Percentiles rank a stretch among this genome's conserved stretches.
phyloP scores from a whole-genome alignment of 2,329 filamentous ascomycete species.

The Pseudohalonectria lignicola region DNA sequence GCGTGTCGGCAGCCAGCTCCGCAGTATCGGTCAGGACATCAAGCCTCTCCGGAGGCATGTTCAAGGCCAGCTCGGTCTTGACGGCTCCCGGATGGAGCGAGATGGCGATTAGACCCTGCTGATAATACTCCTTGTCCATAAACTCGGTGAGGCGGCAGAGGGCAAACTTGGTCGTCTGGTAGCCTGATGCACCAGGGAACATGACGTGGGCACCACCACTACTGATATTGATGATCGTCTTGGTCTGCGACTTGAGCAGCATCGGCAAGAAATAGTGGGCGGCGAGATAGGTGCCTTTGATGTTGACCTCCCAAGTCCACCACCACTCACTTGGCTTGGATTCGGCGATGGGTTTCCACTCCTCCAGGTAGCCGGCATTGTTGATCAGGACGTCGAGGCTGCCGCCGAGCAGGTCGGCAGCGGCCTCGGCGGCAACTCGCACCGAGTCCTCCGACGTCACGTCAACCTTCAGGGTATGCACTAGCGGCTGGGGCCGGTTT shows the following conservation, averaged over 20 bases:
- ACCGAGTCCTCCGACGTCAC: slow-evolving; percentile 22
- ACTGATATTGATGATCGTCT: slow-evolving; percentile 28
- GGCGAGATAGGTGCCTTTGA: slow-evolving; percentile 34
- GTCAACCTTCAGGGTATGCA: slow-evolving; percentile 18
- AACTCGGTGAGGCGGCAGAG: slow-evolving; percentile 32
- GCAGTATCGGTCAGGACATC: slow-evolving; percentile 9
- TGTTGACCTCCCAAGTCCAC: slow-evolving; percentile 35
- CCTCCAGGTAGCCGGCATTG: slow-evolving; percentile 29
- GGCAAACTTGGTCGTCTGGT: slow-evolving; percentile 34
- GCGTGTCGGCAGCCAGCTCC: slow-evolving; percentile 10
- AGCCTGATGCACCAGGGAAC: slow-evolving; percentile 24
- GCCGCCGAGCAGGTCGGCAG: slow-evolving; percentile 18
- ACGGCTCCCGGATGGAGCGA: slow-evolving; percentile 33
- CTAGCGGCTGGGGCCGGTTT: slow-evolving; percentile 13
- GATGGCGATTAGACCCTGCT: slow-evolving; percentile 27
- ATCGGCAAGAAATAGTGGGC: slow-evolving; percentile 36
- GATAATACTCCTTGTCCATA: slow-evolving; percentile 27
- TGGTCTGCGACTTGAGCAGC: slow-evolving; percentile 20
- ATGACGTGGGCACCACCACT: slow-evolving; percentile 25
- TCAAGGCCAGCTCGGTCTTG: slow-evolving; percentile 26
- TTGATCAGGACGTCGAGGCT: slow-evolving; percentile 25
- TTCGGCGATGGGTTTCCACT: slow-evolving; percentile 22
- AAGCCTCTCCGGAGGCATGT: slow-evolving; percentile 17
- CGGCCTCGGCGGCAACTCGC: slow-evolving; percentile 17
- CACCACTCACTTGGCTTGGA: slow-evolving; percentile 30